Base-by-base conservation (phyloP, 1,139 yeast species). In the Hansenula lynferdii region DNA sequence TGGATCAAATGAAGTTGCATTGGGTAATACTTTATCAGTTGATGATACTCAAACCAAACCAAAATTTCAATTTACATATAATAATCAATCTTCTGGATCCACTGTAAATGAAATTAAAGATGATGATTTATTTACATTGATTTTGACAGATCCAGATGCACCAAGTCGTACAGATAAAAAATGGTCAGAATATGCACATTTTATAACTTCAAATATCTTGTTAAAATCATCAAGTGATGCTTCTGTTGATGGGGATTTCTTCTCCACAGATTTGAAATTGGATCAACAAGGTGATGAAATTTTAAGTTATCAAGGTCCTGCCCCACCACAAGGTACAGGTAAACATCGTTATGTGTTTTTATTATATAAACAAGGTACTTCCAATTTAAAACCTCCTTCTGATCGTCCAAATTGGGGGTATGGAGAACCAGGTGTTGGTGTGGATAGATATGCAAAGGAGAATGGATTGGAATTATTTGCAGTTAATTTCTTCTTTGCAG, bases 131-230 rank as follows among this genome's bases (percentile, higher is more conserved):
- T 86, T 83, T 62, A 79, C 92, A 4, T 64, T 89, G 48, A 85
- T 85, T 3, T 53, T 89, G 50, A 89, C 96, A 4, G 96, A 89
- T 59, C 97, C 97, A 2, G 97, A 89, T 66, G 97, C 96, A 8
- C 97, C 97, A 15, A 76, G 90, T 5, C 73, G 78, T 48, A 69
- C 72, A 1, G 96, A 89, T 58, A 78, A 83, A 53, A 85, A 80
- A 56, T 87, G 95, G 95, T 81, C 94, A 9, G 96, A 89, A 61
- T 87, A 70, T 60, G 80, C 84, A 40, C 97, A 89, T 64, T 86
- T 77, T 72, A 66, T 89, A 29, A 72, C 75, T 25, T 64, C 84
- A 7, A 87, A 85, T 48, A 73, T 89, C 57, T 64, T 42, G 8
- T 35, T 50, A 31, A 27, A 35, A 16, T 5, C 40, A 32, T 26